Evolutionary conservation across 2,329 filamentous ascomycete species (phyloP), one percentile per base, ranked within the genome.

Genomic region (Fusarium albosuccineum): DNA sequence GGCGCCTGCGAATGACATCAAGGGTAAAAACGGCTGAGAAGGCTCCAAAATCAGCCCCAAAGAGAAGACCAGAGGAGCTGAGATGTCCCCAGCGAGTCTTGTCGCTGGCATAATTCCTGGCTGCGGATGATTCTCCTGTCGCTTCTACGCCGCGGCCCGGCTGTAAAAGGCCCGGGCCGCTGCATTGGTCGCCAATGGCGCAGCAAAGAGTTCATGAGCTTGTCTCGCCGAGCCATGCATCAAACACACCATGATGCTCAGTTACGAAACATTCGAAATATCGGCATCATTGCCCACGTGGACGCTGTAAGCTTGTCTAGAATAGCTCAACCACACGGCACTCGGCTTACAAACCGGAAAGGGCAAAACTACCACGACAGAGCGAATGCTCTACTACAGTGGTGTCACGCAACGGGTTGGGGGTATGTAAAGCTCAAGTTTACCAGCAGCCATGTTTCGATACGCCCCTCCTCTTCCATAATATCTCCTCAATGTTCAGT

Each of bases 351-450:
- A 36, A 10, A 40, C 9, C 22, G 22, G 3, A 6, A 54, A 88
- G 86, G 96, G 96, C 9, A 99, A 99, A 84, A 99, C 96, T 1
- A 98, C 96, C 0, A 99, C 96, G 0, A 98, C 96, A 4, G 96
- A 99, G 88, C 94, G 96, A 60, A 98, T 98, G 95, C 91, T 99
- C 74, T 98, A 94, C 76, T 97, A 97, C 75, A 97, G 93, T 77
- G 95, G 96, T 49, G 90, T 94, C 65, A 97, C 94, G 9, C 86
- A 92, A 68, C 86, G 94, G 78, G 89, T 97, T 74, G 96, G 96
- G 81, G 86, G 86, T 87, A 74, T 77, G 29, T 37, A 57, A 44
- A 44, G 8, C 22, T 45, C 4, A 34, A 44, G 29, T 40, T 17
- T 22, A 14, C 6, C 26, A 3, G 6, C 11, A 17, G 34, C 29